phyloP scores from a whole-genome alignment of 805 yeast species.

The Yamadazyma endophytica region DNA sequence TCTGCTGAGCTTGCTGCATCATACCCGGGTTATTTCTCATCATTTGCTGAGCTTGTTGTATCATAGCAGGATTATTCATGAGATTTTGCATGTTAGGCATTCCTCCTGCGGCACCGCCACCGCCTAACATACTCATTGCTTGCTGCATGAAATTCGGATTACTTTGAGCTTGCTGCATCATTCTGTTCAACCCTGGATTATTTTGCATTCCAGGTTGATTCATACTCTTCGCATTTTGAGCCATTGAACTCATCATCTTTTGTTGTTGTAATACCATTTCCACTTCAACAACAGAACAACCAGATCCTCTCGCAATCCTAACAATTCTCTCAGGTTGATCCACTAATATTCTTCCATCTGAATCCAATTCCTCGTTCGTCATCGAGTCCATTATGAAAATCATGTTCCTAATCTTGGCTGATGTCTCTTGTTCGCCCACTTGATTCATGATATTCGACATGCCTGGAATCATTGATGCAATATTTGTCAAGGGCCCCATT shows the following conservation, averaged over 20 bases:
- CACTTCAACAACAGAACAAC: conserved; percentile 87
- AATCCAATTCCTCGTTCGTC: conserved; percentile 87
- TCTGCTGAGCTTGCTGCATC: conserved; percentile 36
- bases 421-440: conserved; percentile 88
- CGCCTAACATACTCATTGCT: conserved; percentile 62
- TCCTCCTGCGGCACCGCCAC: conserved; percentile 35
- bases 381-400: conserved; percentile 91
- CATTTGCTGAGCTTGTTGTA: conserved; percentile 46
- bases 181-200: conserved; percentile 45
- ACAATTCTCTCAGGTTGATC: conserved; percentile 82
- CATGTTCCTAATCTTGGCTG: conserved; percentile 80
- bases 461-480: conserved; percentile 94
- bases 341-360: conserved; percentile 78
- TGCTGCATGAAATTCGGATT: conserved; percentile 53
- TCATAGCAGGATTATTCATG: conserved; percentile 54
- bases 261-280: conserved; percentile 90
- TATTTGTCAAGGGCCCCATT: conserved; percentile 94
- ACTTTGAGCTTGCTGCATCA: conserved; percentile 54
- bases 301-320: conserved; percentile 92
- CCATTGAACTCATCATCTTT: conserved; percentile 92
- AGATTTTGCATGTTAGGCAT: conserved; percentile 53
- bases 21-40: conserved; percentile 40
- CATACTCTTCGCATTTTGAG: conserved; percentile 46
- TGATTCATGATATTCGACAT: conserved; percentile 78
- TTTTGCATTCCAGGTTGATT: conserved; percentile 11